These are phyloP conservation scores for Pseudopithomyces chartarum DNA, from an alignment of 2,329 filamentous ascomycete genomes.

Conservation along the genomic window DNA sequence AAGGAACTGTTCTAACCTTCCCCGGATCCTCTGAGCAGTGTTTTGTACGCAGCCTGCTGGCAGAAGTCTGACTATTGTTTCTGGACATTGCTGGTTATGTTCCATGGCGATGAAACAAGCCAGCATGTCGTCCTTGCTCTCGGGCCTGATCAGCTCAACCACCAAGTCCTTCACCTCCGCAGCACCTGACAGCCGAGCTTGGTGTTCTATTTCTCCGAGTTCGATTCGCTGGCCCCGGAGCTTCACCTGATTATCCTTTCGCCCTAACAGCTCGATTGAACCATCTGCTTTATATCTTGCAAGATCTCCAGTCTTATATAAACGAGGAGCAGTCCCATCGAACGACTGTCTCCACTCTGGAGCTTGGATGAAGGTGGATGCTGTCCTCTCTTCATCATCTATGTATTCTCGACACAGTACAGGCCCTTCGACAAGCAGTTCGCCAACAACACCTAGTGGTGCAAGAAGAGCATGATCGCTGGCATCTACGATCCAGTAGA, in stretches of 20 bases:
- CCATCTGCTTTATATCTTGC: not conserved
- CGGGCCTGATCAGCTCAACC: not conserved
- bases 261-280: not conserved
- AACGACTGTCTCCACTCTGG: constrained; percentile 32
- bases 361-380: constrained; percentile 55
- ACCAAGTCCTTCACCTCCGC: not conserved
- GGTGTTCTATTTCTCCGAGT: not conserved
- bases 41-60: too few species aligned
- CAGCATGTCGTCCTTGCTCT: too few species aligned
- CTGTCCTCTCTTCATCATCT: constrained; percentile 19
- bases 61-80: too few species aligned
- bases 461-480: not conserved
- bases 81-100: too few species aligned
- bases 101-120: too few species aligned
- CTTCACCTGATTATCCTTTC: not conserved
- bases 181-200: not conserved
- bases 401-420: constrained; percentile 39
- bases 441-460: not conserved
- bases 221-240: not conserved
- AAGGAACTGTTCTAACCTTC: too few species aligned
- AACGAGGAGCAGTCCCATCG: too few species aligned
- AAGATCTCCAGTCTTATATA: not conserved
- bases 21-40: too few species aligned
- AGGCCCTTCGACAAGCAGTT: constrained; percentile 54
- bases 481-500: not conserved